Evolutionary conservation across 2,329 filamentous ascomycete species (phyloP).

Genomic region (Phialocephala sp.): DNA sequence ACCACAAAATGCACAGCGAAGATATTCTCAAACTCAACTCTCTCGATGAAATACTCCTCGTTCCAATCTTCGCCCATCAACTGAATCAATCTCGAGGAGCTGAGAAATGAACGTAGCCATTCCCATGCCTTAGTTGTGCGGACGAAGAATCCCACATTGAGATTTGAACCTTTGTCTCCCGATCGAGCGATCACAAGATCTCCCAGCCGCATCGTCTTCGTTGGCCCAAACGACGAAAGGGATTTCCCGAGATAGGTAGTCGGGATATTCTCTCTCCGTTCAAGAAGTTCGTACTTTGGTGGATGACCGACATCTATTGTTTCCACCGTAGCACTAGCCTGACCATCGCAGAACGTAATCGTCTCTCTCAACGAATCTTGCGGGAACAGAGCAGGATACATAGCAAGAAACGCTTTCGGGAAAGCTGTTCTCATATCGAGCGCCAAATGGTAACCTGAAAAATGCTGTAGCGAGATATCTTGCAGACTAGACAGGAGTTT

Average conservation of each 20-base stretch:
- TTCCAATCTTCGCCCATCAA: slow-evolving; percentile 38
- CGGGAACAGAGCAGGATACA: slow-evolving; percentile 35
- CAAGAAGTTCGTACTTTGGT: slow-evolving; percentile 37
- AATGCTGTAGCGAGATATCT: slow-evolving; percentile 26
- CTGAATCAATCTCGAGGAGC: slow-evolving; percentile 31
- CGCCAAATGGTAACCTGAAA: slow-evolving; percentile 36
- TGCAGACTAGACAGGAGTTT: slow-evolving; percentile 9
- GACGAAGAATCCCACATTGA: slow-evolving; percentile 50
- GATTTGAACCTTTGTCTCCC: slow-evolving; percentile 47
- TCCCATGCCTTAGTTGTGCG: slow-evolving; percentile 46
- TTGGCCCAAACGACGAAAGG: slow-evolving; percentile 37
- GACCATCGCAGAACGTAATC: slow-evolving; percentile 34
- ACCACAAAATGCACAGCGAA: slow-evolving; percentile 40
- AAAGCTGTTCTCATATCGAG: slow-evolving; percentile 47
- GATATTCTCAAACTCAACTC: slow-evolving; percentile 32
- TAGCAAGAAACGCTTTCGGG: slow-evolving; percentile 35
- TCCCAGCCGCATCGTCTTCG: slow-evolving; percentile 24
- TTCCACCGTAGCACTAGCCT: slow-evolving; percentile 3
- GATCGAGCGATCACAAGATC: slow-evolving; percentile 32
- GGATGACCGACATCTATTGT: slow-evolving; percentile 36
- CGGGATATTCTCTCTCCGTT: slow-evolving; percentile 37
- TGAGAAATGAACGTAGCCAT: slow-evolving; percentile 44
- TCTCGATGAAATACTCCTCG: slow-evolving; percentile 39
- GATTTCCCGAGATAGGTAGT: slow-evolving; percentile 43
- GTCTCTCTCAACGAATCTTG: slow-evolving; percentile 32